Conservation (phyloP, 768 basidiomycete genomes). For the Lyophyllum decastes region DNA sequence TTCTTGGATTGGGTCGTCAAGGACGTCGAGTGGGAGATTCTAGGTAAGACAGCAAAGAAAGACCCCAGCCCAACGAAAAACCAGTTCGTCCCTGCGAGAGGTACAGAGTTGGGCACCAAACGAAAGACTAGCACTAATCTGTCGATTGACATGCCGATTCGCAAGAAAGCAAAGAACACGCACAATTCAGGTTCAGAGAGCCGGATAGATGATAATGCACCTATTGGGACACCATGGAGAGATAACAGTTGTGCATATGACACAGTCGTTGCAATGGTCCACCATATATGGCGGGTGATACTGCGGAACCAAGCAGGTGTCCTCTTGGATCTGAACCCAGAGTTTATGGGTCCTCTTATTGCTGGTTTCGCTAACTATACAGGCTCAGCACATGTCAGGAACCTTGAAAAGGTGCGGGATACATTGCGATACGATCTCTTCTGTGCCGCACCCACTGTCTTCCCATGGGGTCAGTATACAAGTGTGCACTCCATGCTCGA, state of each 20-base stretch:
- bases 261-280: conserved; percentile 24
- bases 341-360: neutral
- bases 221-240: conserved; percentile 19
- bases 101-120: neutral
- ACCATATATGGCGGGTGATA: conserved; percentile 18
- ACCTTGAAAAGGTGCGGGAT: conserved; percentile 2
- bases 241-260: conserved; percentile 32
- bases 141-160: neutral
- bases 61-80: neutral
- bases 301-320: neutral
- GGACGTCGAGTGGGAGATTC: neutral
- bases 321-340: neutral
- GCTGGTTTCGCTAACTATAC: neutral
- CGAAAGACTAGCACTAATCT: neutral
- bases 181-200: neutral
- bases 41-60: neutral
- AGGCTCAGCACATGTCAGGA: neutral
- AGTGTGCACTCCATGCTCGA: conserved; percentile 4
- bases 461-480: conserved; percentile 1
- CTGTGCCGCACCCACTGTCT: neutral
- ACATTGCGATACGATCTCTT: neutral
- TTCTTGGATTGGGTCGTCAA: neutral
- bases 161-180: neutral
- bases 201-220: neutral
- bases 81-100: conserved; percentile 1